These are phyloP conservation scores for Sodiomyces alkalinus DNA, from an alignment of 2,329 filamentous ascomycete genomes.

Conservation along the genomic window DNA sequence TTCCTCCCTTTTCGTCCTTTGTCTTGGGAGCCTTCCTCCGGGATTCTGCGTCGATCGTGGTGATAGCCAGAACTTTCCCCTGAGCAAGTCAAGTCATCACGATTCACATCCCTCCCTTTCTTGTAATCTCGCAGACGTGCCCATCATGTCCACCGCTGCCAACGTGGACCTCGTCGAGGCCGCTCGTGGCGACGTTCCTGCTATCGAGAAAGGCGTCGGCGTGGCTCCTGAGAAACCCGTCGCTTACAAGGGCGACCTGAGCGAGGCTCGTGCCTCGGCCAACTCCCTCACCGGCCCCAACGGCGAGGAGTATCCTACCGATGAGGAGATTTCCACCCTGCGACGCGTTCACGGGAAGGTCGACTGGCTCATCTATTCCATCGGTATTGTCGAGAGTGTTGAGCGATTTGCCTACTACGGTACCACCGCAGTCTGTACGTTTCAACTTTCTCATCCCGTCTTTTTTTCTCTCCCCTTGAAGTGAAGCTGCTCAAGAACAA, in stretches of 20 bases:
- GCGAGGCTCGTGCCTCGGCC: background rate
- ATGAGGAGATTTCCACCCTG: conserved; percentile 35
- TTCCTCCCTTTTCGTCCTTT: no score
- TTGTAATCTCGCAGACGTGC: no score
- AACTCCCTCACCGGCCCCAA: conserved; percentile 1
- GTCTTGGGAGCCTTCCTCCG: no score
- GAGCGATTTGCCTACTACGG: conserved; percentile 53
- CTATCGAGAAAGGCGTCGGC: conserved; percentile 5
- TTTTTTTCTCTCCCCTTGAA: background rate
- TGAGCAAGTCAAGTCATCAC: no score
- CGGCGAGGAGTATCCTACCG: conserved; percentile 29
- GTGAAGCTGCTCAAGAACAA: no score
- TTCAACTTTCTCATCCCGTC: conserved; percentile 18
- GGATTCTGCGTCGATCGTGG: no score
- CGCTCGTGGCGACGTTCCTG: conserved; percentile 3
- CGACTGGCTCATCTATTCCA: conserved; percentile 38
- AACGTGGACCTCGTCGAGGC: conserved; percentile 5
- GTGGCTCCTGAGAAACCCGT: background rate
- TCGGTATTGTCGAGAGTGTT: conserved; percentile 49
- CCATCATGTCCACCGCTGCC: conserved; percentile 4
- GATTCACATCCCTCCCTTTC: no score
- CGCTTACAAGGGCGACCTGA: conserved; percentile 1
- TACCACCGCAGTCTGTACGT: conserved; percentile 40
- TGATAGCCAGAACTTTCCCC: no score
- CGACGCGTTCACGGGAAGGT: conserved; percentile 37